A percentile compares a stretch with the other conserved stretches of the same genome.
phyloP scores from a whole-genome alignment of 208 protist genomes.

The Blastocrithidia nonstop region DNA sequence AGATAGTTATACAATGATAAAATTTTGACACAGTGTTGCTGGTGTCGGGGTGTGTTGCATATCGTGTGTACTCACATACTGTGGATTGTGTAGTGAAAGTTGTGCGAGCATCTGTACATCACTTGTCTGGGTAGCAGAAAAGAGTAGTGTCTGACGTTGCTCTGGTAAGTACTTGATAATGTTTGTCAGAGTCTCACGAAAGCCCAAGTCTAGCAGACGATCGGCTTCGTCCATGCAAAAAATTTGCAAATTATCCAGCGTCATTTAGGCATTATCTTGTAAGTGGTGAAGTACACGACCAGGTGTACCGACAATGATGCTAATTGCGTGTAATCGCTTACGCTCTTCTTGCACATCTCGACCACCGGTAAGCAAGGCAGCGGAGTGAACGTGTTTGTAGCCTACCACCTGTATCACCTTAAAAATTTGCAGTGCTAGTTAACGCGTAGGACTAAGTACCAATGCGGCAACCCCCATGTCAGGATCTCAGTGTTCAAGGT shows the following conservation, averaged over 20 bases:
- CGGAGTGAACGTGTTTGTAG: slow-evolving; percentile 86
- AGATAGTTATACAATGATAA: slow-evolving; percentile 78
- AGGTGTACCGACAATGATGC: slow-evolving; percentile 97
- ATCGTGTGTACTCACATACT: slow-evolving; percentile 92
- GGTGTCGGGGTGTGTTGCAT: slow-evolving; percentile 72
- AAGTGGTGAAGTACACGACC: slow-evolving; percentile 98
- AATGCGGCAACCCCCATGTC: slow-evolving; percentile 94
- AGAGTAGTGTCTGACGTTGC: slow-evolving; percentile 97
- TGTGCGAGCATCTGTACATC: slow-evolving; percentile 88
- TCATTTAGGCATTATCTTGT: slow-evolving; percentile 88
- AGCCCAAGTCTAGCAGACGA: slow-evolving; percentile 96
- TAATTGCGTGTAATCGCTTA: slow-evolving; percentile 87
- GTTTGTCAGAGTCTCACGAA: slow-evolving; percentile 83
- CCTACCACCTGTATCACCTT: slow-evolving; percentile 93
- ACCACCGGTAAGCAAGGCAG: slow-evolving; percentile 97
- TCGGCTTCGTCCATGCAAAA: slow-evolving; percentile 99
- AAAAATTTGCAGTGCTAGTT: slow-evolving; percentile 98
- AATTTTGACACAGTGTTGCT: slow-evolving; percentile 87
- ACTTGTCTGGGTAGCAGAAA: slow-evolving; percentile 97
- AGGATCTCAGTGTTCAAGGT: slow-evolving; percentile 71
- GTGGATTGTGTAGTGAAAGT: slow-evolving; percentile 84
- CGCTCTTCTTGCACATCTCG: slow-evolving; percentile 91
- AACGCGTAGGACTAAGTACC: slow-evolving; percentile 96
- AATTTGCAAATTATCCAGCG: slow-evolving; percentile 87
- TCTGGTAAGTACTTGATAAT: slow-evolving; percentile 88